A percentile compares a stretch with the other conserved stretches of the same genome.
phyloP scores from a whole-genome alignment of 257 asterid species.

The Primulina tabacum region DNA sequence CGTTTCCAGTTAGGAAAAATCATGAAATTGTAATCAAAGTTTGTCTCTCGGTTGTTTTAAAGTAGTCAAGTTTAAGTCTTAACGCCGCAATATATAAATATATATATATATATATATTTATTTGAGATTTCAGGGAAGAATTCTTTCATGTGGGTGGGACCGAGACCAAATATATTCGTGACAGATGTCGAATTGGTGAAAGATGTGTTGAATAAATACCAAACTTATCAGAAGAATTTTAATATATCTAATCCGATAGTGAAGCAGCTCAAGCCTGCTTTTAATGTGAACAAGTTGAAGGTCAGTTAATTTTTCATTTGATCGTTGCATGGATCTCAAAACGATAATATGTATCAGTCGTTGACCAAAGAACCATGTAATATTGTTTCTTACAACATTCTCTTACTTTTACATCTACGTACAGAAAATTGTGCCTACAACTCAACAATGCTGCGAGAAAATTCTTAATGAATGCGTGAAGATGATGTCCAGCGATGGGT shows the following conservation, averaged over 20 bases:
- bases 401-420: too few species aligned
- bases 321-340: too few species aligned
- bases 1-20: too few species aligned
- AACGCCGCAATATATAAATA: too few species aligned
- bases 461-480: background rate
- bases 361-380: too few species aligned
- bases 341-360: too few species aligned
- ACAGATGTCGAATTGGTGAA: conserved; percentile 25
- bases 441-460: background rate
- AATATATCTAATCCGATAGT: conserved; percentile 24
- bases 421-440: background rate
- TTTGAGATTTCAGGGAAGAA: conserved; percentile 14
- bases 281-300: conserved; percentile 28
- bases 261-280: conserved; percentile 18
- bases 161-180: conserved; percentile 25
- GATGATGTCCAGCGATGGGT: background rate
- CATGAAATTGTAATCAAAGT: too few species aligned
- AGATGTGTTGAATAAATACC: conserved; percentile 27
- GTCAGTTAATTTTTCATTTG: background rate
- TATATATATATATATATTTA: too few species aligned
- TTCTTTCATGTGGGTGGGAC: conserved; percentile 32
- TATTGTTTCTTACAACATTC: too few species aligned
- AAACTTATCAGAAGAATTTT: conserved; percentile 18
- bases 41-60: too few species aligned
- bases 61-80: too few species aligned